Percentiles rank a stretch among this genome's conserved stretches.
Evolutionary conservation across 306 rosid species (phyloP).

Genomic region (Vigna hirtella): DNA sequence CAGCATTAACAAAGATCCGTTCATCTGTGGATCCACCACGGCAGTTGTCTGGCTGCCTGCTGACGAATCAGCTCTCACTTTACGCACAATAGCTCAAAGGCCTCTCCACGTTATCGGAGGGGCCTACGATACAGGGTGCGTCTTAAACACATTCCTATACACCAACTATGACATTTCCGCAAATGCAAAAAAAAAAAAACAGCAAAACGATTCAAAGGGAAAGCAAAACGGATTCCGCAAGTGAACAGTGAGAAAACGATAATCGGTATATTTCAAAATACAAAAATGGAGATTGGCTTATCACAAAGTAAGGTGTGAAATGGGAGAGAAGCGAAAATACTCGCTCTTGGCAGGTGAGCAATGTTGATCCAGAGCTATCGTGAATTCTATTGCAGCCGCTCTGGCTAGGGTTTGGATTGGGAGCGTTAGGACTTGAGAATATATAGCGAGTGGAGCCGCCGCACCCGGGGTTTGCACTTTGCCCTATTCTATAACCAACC

Average conservation of each 20-base stretch:
- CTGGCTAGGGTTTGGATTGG: background rate
- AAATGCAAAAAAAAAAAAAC: background rate
- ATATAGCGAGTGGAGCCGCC: constrained; percentile 20
- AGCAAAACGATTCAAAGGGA: background rate
- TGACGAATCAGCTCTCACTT: constrained; percentile 49
- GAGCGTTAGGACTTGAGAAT: background rate
- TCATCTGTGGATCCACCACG: constrained; percentile 58
- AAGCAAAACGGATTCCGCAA: no score
- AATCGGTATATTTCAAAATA: no score
- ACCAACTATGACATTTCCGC: background rate
- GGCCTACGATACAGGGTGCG: constrained; percentile 49
- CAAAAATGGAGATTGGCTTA: background rate
- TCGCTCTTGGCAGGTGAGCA: background rate
- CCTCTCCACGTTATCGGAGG: constrained; percentile 36
- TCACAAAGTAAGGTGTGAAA: background rate
- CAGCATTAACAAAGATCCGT: constrained; percentile 19
- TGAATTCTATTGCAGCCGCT: background rate
- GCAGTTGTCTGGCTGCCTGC: constrained; percentile 66
- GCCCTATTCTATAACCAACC: constrained; percentile 2
- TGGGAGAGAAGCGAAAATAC: background rate
- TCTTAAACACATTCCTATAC: background rate
- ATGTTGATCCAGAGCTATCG: background rate
- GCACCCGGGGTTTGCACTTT: background rate
- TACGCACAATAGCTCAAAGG: constrained; percentile 47
- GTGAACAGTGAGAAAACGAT: no score